Evolutionary conservation across 441 rosid genomes (phyloP).

Genomic region (Bruguiera hainesii): DNA sequence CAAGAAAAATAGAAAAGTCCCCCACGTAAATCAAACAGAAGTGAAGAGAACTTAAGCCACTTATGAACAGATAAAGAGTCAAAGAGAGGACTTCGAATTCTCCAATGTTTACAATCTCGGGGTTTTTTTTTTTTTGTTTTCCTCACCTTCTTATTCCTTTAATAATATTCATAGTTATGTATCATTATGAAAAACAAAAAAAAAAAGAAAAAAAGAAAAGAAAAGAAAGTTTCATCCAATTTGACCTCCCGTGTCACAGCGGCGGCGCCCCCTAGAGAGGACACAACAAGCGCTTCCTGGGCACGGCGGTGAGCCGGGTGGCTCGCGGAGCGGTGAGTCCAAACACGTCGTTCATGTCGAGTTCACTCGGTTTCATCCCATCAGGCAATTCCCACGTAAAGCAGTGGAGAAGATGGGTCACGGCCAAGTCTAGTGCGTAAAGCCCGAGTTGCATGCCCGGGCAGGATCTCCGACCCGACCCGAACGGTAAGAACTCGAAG

Average conservation of each 20-base stretch:
- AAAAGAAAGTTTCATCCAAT: neutral
- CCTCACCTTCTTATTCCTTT: neutral
- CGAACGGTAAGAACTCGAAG: conserved; percentile 92
- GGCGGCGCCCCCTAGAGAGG: conserved; percentile 23
- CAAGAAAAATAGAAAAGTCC: neutral
- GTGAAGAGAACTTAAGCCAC: neutral
- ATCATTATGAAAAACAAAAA: neutral
- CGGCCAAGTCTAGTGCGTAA: conserved; percentile 70
- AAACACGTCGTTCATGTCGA: conserved; percentile 75
- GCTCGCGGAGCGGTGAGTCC: conserved; percentile 96
- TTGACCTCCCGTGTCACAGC: conserved; percentile 1
- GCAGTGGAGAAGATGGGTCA: conserved; percentile 76
- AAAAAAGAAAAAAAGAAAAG: neutral
- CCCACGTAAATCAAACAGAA: neutral
- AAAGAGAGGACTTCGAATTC: conserved; percentile 8
- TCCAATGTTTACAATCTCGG: neutral
- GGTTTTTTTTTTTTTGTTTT: neutral
- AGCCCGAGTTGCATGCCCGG: conserved; percentile 99
- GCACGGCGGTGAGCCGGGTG: conserved; percentile 66
- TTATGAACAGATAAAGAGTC: conserved; percentile 2
- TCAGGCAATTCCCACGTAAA: conserved; percentile 92
- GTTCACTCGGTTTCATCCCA: conserved; percentile 85
- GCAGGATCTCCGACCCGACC: conserved; percentile 96
- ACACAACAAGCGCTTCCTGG: conserved; percentile 51
- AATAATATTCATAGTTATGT: neutral